Conservation (phyloP, 495 filamentous ascomycete species). For the Podospora australis region DNA sequence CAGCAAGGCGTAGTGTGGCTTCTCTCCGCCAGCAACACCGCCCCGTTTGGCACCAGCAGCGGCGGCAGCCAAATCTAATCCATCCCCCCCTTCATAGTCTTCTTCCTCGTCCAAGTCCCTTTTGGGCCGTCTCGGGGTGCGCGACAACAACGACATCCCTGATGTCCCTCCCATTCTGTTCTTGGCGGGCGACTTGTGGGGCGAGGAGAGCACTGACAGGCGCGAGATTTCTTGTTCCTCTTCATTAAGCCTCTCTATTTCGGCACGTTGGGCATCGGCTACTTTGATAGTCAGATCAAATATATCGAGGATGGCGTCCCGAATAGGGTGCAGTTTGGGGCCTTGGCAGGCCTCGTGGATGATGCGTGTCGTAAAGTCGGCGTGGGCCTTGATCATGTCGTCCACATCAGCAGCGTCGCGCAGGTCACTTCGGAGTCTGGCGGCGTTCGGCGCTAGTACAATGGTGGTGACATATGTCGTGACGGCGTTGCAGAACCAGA, state of each 20-base stretch:
- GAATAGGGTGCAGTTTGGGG: conserved; percentile 54
- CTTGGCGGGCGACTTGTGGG: conserved; percentile 10
- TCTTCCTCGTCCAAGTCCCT: conserved; percentile 29
- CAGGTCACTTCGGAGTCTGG: conserved; percentile 48
- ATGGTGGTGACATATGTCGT: conserved; percentile 68
- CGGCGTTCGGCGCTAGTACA: conserved; percentile 55
- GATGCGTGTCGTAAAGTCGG: conserved; percentile 52
- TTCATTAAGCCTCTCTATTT: conserved; percentile 32
- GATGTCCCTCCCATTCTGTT: too few species aligned
- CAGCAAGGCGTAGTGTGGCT: conserved; percentile 33
- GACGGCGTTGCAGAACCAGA: conserved; percentile 73
- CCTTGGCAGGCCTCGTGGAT: conserved; percentile 63
- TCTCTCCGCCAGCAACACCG: too few species aligned
- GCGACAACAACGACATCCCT: not conserved
- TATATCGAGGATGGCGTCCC: conserved; percentile 57
- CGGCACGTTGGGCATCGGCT: conserved; percentile 37
- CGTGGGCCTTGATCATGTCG: conserved; percentile 68
- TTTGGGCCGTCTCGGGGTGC: conserved; percentile 2
- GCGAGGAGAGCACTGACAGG: conserved; percentile 26
- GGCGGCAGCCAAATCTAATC: too few species aligned
- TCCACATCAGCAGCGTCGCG: conserved; percentile 66
- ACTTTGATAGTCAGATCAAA: conserved; percentile 51
- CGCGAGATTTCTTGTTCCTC: conserved; percentile 35
- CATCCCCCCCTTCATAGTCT: conserved; percentile 19
- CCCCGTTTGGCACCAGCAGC: too few species aligned